Percentiles rank a stretch among this genome's conserved stretches.
Evolutionary conservation across 345 rosid species (phyloP).

Genomic region (Eucalyptus dawsonii): DNA sequence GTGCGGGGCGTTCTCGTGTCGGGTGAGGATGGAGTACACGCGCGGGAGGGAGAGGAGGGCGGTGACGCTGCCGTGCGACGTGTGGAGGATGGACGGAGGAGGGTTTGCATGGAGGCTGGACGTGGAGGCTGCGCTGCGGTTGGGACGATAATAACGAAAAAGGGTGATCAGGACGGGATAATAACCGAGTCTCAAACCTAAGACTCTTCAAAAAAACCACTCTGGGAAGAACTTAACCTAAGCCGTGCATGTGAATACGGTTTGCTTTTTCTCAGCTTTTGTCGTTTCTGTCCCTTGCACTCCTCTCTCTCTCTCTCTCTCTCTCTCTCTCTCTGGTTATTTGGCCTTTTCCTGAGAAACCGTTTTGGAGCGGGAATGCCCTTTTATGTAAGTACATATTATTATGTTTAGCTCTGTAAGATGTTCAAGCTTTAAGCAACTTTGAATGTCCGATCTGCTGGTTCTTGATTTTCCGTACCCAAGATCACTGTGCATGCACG

Average conservation of each 20-base stretch:
- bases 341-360: neutral
- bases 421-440: neutral
- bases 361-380: neutral
- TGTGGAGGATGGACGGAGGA: constrained; percentile 69
- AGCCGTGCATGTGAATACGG: neutral
- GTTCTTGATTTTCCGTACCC: neutral
- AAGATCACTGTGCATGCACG: neutral
- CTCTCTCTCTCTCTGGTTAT: neutral
- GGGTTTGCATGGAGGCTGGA: constrained; percentile 90
- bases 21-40: constrained; percentile 55
- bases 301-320: neutral
- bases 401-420: neutral
- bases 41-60: constrained; percentile 36
- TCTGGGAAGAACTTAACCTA: neutral
- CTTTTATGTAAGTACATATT: neutral
- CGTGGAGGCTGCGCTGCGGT: constrained; percentile 57
- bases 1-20: constrained; percentile 52
- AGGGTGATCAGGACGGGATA: neutral
- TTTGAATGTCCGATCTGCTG: neutral
- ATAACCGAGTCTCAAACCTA: neutral
- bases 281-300: neutral
- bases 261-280: neutral
- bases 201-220: neutral
- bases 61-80: constrained; percentile 69
- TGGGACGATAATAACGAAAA: neutral